Conservation (phyloP, 2,329 filamentous ascomycete species). For the Thyridium curvatum region DNA sequence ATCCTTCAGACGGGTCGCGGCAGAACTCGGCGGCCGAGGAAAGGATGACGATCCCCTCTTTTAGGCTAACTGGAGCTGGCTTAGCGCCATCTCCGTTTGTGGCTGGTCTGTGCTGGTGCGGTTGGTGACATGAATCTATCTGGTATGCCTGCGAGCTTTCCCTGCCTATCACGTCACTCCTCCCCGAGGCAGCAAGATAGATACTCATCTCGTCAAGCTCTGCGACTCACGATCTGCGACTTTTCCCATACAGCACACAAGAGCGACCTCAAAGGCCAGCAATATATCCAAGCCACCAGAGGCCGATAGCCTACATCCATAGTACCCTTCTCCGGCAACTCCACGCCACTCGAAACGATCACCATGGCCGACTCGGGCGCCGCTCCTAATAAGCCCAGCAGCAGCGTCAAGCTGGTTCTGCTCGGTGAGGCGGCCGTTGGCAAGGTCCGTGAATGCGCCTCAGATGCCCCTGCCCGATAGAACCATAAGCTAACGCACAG, state of each 20-base stretch:
- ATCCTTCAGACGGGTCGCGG: slow-evolving; percentile 1
- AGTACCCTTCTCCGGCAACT: background rate
- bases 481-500: slow-evolving; percentile 9
- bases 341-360: background rate
- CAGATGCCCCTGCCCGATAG: background rate
- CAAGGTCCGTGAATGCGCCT: slow-evolving; percentile 61
- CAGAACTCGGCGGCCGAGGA: background rate
- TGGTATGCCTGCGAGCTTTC: background rate
- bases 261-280: slow-evolving; percentile 2
- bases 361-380: slow-evolving; percentile 65
- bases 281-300: too few species aligned
- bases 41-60: too few species aligned
- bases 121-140: too few species aligned
- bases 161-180: slow-evolving; percentile 19
- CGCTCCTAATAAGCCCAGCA: slow-evolving; percentile 84
- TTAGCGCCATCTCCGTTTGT: slow-evolving; percentile 1
- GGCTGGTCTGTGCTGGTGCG: too few species aligned
- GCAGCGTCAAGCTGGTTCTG: slow-evolving; percentile 98
- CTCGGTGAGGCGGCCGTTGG: slow-evolving; percentile 96
- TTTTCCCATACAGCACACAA: too few species aligned
- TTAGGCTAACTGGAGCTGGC: background rate
- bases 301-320: background rate
- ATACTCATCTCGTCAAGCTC: slow-evolving; percentile 4
- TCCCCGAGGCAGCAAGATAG: slow-evolving; percentile 6
- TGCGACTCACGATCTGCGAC: slow-evolving; percentile 1